phyloP scores from a whole-genome alignment of 495 filamentous ascomycete species.

The Cudoniella acicularis region DNA sequence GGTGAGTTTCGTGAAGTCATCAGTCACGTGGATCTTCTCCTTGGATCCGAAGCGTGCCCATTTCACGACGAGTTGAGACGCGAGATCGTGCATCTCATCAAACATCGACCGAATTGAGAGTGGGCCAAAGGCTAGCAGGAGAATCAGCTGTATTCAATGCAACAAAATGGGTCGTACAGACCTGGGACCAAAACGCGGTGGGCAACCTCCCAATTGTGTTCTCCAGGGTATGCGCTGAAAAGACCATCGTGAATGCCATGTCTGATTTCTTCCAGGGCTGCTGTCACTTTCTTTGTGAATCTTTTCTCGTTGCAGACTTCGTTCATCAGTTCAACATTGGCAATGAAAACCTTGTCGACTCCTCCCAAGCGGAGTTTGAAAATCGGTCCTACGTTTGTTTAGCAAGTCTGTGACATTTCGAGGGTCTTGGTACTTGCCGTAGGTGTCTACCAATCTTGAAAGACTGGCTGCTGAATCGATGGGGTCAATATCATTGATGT shows the following conservation, averaged over 20 bases:
- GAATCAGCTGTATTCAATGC: background rate
- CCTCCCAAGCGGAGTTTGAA: conserved; percentile 55
- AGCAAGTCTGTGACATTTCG: conserved; percentile 9
- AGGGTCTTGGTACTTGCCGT: conserved; percentile 43
- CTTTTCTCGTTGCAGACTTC: conserved; percentile 66
- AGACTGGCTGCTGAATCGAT: conserved; percentile 61
- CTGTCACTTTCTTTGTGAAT: conserved; percentile 54
- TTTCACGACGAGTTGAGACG: conserved; percentile 66
- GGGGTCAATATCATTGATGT: conserved; percentile 59
- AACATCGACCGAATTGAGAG: conserved; percentile 68
- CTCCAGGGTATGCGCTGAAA: conserved; percentile 60
- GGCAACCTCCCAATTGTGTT: conserved; percentile 67
- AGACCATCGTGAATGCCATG: conserved; percentile 62
- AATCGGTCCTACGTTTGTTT: conserved; percentile 52
- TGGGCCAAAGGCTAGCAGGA: conserved; percentile 67
- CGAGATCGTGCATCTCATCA: conserved; percentile 71
- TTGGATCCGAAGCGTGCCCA: conserved; percentile 64
- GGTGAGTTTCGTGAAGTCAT: conserved; percentile 73
- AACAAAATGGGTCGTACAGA: background rate
- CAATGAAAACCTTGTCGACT: conserved; percentile 39
- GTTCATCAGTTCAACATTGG: conserved; percentile 53
- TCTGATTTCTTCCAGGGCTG: conserved; percentile 49
- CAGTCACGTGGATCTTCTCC: conserved; percentile 53
- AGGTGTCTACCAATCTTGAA: conserved; percentile 59
- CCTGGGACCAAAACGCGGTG: conserved; percentile 55